A percentile compares a stretch with the other conserved stretches of the same genome.
These are phyloP conservation scores for Cryphonectria radicalis DNA, from an alignment of 2,329 filamentous ascomycete genomes.

Conservation along the genomic window DNA sequence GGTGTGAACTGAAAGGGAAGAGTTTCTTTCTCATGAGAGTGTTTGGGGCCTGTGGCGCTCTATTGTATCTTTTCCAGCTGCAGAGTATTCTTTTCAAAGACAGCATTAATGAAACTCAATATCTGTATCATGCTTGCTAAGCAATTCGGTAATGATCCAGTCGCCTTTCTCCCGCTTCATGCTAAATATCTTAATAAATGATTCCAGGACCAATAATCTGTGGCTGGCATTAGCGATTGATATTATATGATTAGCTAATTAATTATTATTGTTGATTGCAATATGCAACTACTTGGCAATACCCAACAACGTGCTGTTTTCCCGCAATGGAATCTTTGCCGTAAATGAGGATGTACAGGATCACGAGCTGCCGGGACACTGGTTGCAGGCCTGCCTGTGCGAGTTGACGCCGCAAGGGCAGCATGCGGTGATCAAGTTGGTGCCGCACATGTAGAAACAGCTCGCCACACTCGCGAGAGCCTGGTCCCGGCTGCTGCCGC, in stretches of 20 bases:
- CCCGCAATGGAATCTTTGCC: too few species aligned
- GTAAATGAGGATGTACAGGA: not conserved
- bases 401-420: not conserved
- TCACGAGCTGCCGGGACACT: not conserved
- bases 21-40: not conserved
- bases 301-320: too few species aligned
- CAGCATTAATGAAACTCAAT: not conserved
- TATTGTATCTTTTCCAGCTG: not conserved
- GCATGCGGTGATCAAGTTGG: not conserved
- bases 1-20: not conserved
- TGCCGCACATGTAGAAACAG: conserved; percentile 6
- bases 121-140: not conserved
- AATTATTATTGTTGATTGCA: too few species aligned
- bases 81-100: not conserved
- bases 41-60: not conserved
- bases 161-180: not conserved
- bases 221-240: not conserved
- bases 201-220: not conserved
- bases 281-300: too few species aligned
- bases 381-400: not conserved
- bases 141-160: not conserved
- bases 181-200: not conserved
- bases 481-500: not conserved
- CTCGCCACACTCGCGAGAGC: not conserved
- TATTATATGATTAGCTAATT: not conserved